Evolutionary conservation across 2,329 filamentous ascomycete genomes (phyloP).

Genomic region (Cladosporium velox): DNA sequence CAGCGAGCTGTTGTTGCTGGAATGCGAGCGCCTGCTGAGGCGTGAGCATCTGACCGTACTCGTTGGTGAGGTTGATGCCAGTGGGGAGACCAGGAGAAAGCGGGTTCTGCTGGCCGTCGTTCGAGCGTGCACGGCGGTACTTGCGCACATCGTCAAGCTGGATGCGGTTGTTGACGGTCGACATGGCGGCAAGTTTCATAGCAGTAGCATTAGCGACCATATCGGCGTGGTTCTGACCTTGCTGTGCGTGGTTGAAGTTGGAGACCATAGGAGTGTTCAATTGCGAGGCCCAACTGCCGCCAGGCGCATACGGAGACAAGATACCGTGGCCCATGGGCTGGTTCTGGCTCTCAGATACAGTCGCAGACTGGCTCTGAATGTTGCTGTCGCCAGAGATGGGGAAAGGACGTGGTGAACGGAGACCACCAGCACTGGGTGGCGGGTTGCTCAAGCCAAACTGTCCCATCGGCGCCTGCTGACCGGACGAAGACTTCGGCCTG

Average conservation of each 20-base stretch:
- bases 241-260: slow-evolving; percentile 66
- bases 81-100: slow-evolving; percentile 67
- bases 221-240: slow-evolving; percentile 73
- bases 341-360: slow-evolving; percentile 70
- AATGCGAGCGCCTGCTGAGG: slow-evolving; percentile 54
- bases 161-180: slow-evolving; percentile 97
- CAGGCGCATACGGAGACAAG: slow-evolving; percentile 79
- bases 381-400: slow-evolving; percentile 67
- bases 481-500: slow-evolving; percentile 80
- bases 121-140: slow-evolving; percentile 87
- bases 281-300: slow-evolving; percentile 98
- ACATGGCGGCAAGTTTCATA: slow-evolving; percentile 96
- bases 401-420: slow-evolving; percentile 77
- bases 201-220: slow-evolving; percentile 99
- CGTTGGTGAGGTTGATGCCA: slow-evolving; percentile 86
- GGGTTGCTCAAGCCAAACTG: slow-evolving; percentile 78
- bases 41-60: slow-evolving; percentile 83
- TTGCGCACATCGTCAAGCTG: slow-evolving; percentile 96
- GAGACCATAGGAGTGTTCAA: slow-evolving; percentile 95
- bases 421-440: slow-evolving; percentile 68
- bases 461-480: slow-evolving; percentile 69
- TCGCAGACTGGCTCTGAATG: slow-evolving; percentile 82
- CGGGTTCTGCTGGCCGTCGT: slow-evolving; percentile 66
- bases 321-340: slow-evolving; percentile 60
- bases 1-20: slow-evolving; percentile 77